Evolutionary conservation across 2,329 filamentous ascomycete genomes (phyloP).

Genomic region (Blastomyces gilchristii): DNA sequence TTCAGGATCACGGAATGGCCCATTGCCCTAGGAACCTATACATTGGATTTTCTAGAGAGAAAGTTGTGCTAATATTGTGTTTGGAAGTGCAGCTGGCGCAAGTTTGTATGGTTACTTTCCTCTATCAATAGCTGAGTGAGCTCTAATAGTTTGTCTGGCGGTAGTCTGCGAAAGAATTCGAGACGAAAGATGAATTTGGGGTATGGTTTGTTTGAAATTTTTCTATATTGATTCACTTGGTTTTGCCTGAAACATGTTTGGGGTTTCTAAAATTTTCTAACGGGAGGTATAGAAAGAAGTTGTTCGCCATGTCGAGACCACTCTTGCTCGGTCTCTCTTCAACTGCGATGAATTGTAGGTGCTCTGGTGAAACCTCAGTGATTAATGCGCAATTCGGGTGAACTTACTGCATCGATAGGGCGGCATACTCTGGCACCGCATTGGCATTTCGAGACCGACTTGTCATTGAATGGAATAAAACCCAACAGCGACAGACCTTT

Average conservation of each 20-base stretch:
- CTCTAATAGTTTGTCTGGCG: slow-evolving; percentile 9
- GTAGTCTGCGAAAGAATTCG: slow-evolving; percentile 59
- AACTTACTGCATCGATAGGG: slow-evolving; percentile 35
- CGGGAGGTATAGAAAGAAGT: slow-evolving; percentile 56
- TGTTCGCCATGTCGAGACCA: slow-evolving; percentile 92
- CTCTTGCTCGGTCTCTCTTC: slow-evolving; percentile 87
- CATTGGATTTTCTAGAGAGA: background rate
- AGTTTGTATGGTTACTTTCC: slow-evolving; percentile 39
- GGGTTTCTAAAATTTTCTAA: background rate
- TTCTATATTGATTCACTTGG: slow-evolving; percentile 2
- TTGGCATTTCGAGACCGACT: slow-evolving; percentile 87
- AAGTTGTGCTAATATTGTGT: background rate
- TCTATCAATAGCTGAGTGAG: background rate
- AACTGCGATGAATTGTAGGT: slow-evolving; percentile 79
- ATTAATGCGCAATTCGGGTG: background rate
- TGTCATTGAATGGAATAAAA: slow-evolving; percentile 95
- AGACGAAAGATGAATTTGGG: slow-evolving; percentile 68
- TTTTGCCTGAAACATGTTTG: slow-evolving; percentile 8
- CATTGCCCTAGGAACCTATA: background rate
- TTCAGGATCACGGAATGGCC: background rate
- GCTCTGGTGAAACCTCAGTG: background rate
- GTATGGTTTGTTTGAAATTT: slow-evolving; percentile 23
- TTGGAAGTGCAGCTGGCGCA: slow-evolving; percentile 43
- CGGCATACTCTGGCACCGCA: slow-evolving; percentile 82
- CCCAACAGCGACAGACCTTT: slow-evolving; percentile 90